Evolutionary conservation across 2,329 filamentous ascomycete genomes (phyloP).

Genomic region (Corynespora cassiicola): DNA sequence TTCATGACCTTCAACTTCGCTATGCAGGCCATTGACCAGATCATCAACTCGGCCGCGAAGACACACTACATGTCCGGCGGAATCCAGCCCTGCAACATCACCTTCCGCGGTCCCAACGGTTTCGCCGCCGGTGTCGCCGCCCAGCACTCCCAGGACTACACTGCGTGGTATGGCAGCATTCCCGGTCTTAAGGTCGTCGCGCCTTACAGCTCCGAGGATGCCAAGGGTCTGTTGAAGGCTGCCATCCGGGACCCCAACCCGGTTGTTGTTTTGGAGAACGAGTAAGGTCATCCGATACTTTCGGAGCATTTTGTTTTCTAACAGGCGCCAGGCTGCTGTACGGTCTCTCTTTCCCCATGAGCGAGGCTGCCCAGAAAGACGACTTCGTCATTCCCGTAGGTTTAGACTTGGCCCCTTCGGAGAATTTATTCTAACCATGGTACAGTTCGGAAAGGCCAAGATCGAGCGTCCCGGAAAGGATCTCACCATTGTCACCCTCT

Average conservation of each 20-base stretch:
- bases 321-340: slow-evolving; percentile 72
- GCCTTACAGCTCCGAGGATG: slow-evolving; percentile 96
- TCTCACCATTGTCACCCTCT: slow-evolving; percentile 92
- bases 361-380: slow-evolving; percentile 90
- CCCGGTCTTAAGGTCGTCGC: slow-evolving; percentile 96
- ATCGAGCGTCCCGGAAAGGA: slow-evolving; percentile 96
- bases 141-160: slow-evolving; percentile 99
- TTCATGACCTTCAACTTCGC: slow-evolving; percentile 99
- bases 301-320: slow-evolving; percentile 10
- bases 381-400: slow-evolving; percentile 88
- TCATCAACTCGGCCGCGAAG: slow-evolving; percentile 98
- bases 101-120: slow-evolving; percentile 98
- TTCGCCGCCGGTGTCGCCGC: slow-evolving; percentile 95
- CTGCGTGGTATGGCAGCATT: slow-evolving; percentile 98
- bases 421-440: slow-evolving; percentile 4
- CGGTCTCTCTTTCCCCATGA: slow-evolving; percentile 95
- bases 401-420: background rate
- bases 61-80: slow-evolving; percentile 99
- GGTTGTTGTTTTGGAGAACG: slow-evolving; percentile 72
- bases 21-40: slow-evolving; percentile 99
- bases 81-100: slow-evolving; percentile 99
- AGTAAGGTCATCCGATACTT: slow-evolving; percentile 40
- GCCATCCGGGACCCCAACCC: slow-evolving; percentile 98
- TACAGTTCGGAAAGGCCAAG: slow-evolving; percentile 93
- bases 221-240: slow-evolving; percentile 96